These are phyloP conservation scores for Lycium ferocissimum DNA, from an alignment of 257 asterid species.

Conservation along the genomic window DNA sequence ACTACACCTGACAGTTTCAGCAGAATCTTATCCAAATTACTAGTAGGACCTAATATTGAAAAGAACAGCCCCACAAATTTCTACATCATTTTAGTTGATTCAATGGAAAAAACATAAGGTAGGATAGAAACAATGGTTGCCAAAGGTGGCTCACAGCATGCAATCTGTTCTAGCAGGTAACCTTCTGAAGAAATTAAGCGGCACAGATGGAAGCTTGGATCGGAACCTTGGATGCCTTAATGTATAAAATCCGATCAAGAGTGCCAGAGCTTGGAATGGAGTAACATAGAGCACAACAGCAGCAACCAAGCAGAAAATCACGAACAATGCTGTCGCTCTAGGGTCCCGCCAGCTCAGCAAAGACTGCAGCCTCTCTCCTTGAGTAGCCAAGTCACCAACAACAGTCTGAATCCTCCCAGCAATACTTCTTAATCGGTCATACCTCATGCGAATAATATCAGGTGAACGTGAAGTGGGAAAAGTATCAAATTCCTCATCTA, in stretches of 20 bases:
- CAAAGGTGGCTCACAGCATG: conserved; percentile 46
- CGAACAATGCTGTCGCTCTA: conserved; percentile 55
- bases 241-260: conserved; percentile 49
- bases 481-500: conserved; percentile 63
- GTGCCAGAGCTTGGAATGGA: conserved; percentile 53
- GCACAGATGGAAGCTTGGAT: conserved; percentile 54
- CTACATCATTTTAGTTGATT: conserved; percentile 32
- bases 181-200: conserved; percentile 57
- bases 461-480: conserved; percentile 59
- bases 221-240: conserved; percentile 62
- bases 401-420: conserved; percentile 59
- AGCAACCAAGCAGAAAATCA: conserved; percentile 49
- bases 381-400: conserved; percentile 63
- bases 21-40: conserved; percentile 39
- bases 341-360: conserved; percentile 68
- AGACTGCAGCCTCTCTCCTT: conserved; percentile 58
- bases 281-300: conserved; percentile 57
- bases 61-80: conserved; percentile 24
- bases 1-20: conserved; percentile 43
- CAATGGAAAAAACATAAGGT: conserved; percentile 7
- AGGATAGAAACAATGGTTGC: neutral
- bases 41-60: conserved; percentile 29
- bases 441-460: conserved; percentile 58
- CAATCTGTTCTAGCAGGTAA: conserved; percentile 62
- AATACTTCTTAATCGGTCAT: conserved; percentile 57